These are phyloP conservation scores for Fusarium sublunatum DNA, from an alignment of 2,329 filamentous ascomycete genomes.

Conservation along the genomic window DNA sequence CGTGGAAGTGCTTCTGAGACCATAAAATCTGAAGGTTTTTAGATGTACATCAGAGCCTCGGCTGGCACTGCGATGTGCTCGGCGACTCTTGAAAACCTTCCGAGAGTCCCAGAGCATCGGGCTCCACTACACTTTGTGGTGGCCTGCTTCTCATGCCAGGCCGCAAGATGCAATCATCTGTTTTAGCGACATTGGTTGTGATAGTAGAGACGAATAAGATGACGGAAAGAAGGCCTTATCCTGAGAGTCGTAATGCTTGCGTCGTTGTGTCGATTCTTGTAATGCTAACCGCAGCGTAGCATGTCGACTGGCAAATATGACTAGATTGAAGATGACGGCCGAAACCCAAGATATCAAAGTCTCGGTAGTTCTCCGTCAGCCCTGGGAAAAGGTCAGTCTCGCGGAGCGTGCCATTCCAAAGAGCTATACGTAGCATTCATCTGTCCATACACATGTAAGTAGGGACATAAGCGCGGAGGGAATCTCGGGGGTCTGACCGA, in stretches of 20 bases:
- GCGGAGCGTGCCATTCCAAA: conserved; percentile 10
- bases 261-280: conserved; percentile 20
- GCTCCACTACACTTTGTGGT: conserved; percentile 28
- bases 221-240: conserved; percentile 18
- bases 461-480: conserved; percentile 18
- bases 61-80: conserved; percentile 32
- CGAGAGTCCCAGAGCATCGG: conserved; percentile 23
- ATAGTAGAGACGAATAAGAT: conserved; percentile 29
- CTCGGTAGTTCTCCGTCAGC: conserved; percentile 2
- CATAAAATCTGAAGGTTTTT: conserved; percentile 18
- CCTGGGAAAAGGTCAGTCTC: conserved; percentile 6
- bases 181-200: conserved; percentile 17
- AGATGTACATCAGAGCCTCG: conserved; percentile 19
- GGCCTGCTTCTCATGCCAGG: conserved; percentile 43
- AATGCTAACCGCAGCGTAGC: conserved; percentile 8
- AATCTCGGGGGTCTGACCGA: conserved; percentile 7
- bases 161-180: conserved; percentile 17
- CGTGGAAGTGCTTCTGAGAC: conserved; percentile 29
- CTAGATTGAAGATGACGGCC: conserved; percentile 24
- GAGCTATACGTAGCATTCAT: conserved; percentile 18
- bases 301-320: conserved; percentile 11
- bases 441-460: conserved; percentile 5
- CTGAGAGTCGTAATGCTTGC: conserved; percentile 26
- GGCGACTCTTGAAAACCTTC: conserved; percentile 33
- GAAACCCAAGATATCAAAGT: conserved; percentile 13